These are phyloP conservation scores for Paramyrothecium roridum DNA, from an alignment of 2,329 filamentous ascomycete species.

Conservation along the genomic window DNA sequence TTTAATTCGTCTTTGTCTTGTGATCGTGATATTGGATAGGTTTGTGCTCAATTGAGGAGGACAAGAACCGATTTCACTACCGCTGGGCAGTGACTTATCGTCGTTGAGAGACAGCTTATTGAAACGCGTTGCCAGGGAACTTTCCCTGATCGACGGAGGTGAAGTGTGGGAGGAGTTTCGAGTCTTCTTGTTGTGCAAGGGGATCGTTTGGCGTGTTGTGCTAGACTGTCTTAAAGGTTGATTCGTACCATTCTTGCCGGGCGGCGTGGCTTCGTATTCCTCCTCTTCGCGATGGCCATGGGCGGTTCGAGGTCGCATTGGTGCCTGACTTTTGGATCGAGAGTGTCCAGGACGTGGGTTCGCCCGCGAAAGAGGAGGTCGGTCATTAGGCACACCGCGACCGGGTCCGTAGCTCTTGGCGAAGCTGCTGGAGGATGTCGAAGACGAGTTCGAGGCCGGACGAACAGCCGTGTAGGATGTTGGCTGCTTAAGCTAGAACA, in stretches of 20 bases:
- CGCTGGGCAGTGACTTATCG: constrained; percentile 15
- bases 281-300: constrained; percentile 37
- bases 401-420: constrained; percentile 55
- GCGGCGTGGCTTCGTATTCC: constrained; percentile 28
- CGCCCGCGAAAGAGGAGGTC: constrained; percentile 50
- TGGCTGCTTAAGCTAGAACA: constrained; percentile 29
- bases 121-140: constrained; percentile 37
- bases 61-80: constrained; percentile 47
- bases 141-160: constrained; percentile 35
- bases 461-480: constrained; percentile 29
- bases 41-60: constrained; percentile 13
- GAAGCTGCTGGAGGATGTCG: constrained; percentile 41
- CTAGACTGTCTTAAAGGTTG: constrained; percentile 7
- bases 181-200: constrained; percentile 19
- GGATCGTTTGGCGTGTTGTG: not conserved
- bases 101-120: constrained; percentile 36
- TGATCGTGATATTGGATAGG: constrained; percentile 22
- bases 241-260: constrained; percentile 32
- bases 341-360: constrained; percentile 44
- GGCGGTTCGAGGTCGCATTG: constrained; percentile 32
- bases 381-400: constrained; percentile 42
- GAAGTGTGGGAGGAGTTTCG: constrained; percentile 21
- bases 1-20: constrained; percentile 19
- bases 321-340: constrained; percentile 34
- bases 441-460: constrained; percentile 26